Percentiles rank a stretch among this genome's conserved stretches.
Evolutionary conservation across 202 grass and related monocot species (phyloP).

Genomic region (Carex sylvatica): DNA sequence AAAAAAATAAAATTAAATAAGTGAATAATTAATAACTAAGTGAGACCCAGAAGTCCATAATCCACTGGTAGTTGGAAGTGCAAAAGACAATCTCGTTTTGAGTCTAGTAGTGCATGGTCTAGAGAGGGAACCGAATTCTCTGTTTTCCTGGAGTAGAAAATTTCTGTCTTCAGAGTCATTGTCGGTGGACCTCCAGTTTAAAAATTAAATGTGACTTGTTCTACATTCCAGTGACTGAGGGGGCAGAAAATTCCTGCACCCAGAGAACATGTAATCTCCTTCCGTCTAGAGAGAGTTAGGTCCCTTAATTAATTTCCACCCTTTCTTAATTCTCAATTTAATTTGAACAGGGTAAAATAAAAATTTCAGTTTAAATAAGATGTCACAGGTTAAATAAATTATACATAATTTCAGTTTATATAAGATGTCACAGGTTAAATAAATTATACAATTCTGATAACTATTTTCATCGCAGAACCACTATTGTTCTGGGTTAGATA

Average conservation of each 20-base stretch:
- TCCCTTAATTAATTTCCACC: not conserved
- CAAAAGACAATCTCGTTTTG: conserved; percentile 2
- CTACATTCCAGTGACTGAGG: too few relatives aligned
- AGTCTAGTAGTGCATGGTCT: not conserved
- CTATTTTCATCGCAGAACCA: too few relatives aligned
- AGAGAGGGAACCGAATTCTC: too few relatives aligned
- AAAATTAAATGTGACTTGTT: too few relatives aligned
- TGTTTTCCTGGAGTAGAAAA: too few relatives aligned
- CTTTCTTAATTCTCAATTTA: not conserved
- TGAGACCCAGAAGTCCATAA: not conserved
- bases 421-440: not conserved
- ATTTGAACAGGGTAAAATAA: not conserved
- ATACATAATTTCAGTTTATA: not conserved
- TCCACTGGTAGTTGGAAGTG: not conserved
- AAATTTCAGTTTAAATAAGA: not conserved
- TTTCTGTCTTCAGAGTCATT: too few relatives aligned
- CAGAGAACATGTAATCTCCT: too few relatives aligned
- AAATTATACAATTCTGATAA: not conserved
- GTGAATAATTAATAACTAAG: not conserved
- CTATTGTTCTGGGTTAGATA: too few relatives aligned
- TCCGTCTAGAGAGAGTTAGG: too few relatives aligned
- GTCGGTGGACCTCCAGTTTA: too few relatives aligned
- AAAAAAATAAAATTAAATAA: not conserved
- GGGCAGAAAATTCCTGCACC: too few relatives aligned
- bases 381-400: not conserved